Evolutionary conservation across 2,329 filamentous ascomycete genomes (phyloP).

Genomic region (Coleophoma crateriformis): DNA sequence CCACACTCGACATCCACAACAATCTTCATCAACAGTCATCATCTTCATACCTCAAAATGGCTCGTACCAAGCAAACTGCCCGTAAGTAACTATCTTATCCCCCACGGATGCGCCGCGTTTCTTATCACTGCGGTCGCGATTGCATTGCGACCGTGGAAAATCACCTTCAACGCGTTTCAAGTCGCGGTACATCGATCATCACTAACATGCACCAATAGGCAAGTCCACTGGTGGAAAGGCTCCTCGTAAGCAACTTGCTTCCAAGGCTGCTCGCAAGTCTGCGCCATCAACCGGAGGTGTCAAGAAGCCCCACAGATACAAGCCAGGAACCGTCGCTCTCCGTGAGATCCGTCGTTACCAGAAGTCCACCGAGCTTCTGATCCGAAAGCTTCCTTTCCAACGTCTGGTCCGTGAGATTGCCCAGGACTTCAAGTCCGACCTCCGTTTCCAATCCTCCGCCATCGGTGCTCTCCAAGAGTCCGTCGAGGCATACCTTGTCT

Average conservation of each 20-base stretch:
- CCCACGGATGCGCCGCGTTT: constrained; percentile 2
- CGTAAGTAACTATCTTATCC: constrained; percentile 41
- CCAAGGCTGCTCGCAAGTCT: constrained; percentile 95
- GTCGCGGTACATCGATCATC: constrained; percentile 8
- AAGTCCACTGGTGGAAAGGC: constrained; percentile 78
- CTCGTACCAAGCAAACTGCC: constrained; percentile 40
- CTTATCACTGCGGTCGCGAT: constrained; percentile 9
- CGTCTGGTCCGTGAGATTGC: constrained; percentile 96
- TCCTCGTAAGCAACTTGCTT: constrained; percentile 93
- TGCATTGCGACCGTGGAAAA: constrained; percentile 18
- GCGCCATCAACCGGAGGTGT: constrained; percentile 94
- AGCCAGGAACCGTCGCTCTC: constrained; percentile 92
- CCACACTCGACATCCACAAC: constrained; percentile 13
- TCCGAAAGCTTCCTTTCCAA: constrained; percentile 97
- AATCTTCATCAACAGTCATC: constrained; percentile 11
- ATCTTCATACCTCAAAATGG: constrained; percentile 26
- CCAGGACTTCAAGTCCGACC: constrained; percentile 90
- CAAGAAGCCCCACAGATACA: constrained; percentile 92
- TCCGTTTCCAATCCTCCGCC: constrained; percentile 97
- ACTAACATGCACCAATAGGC: constrained; percentile 37
- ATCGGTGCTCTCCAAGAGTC: constrained; percentile 98
- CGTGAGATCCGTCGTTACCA: constrained; percentile 99
- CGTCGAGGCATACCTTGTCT: constrained; percentile 97
- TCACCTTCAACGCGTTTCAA: neutral
- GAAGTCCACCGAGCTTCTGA: constrained; percentile 92